Base-by-base conservation (phyloP, 305 asterid species). In the Salvia sclarea region DNA sequence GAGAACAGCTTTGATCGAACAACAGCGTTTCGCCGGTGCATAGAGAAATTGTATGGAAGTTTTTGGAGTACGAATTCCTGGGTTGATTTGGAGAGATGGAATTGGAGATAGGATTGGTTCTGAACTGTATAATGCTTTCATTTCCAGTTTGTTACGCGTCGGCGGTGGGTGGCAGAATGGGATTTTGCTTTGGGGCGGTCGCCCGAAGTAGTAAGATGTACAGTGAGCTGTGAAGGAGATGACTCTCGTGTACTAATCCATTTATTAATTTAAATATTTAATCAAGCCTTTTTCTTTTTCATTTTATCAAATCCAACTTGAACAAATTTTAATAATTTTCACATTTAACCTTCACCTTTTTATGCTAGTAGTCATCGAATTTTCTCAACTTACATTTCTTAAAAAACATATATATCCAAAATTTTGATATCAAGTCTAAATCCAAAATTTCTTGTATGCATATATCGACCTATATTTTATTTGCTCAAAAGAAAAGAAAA, bases 51-150 rank as follows among this genome's bases (percentile, higher is more conserved):
- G 83, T 49, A 68, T 55, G 45, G 61, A 58, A 56, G 48, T 41
- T 28, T 61, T 73, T 30, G 61, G 59, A 43, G 48, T 22, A 43
- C 57, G 41, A 44, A 35, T 63, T 72, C 60, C 72, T n/a, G 65
- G 76, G 60, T 66, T 68, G 71, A 59, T 43, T 22, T 60, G 58
- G 54, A 69, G 73, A 13, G 70, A 53, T 52, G 70, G 75, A 54
- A 67, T 68, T 57, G 84, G 84, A 48, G 85, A 54, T 50, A 70
- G 31, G 31, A 73, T 64, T 20, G 72, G 69, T 14, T 77, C 76
- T 22, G 84, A 65, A 66, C 74, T 74, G 73, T 73, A 60, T 21
- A 88, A 41, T 72, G 85, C 81, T 80, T 82, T 79, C 95, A 83
- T 88, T 65, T 66, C 50, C 48, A 9, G 13, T 24, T 13, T 8